Base-by-base conservation (phyloP, 768 basidiomycete species). In the Suillus weaverae region DNA sequence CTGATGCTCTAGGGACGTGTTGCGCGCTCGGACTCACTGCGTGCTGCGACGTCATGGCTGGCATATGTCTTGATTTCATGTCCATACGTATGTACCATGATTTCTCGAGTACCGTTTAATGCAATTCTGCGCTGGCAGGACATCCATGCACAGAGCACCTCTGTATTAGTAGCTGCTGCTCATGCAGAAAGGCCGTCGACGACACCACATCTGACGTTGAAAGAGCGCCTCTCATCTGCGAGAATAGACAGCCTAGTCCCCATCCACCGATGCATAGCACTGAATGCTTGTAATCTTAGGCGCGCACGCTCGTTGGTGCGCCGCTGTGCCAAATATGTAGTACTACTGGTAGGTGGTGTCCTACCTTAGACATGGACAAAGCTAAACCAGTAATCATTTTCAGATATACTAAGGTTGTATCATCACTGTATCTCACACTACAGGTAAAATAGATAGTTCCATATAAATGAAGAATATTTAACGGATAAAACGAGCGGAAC, bases 251-350 rank as follows among this genome's bases (percentile, higher is more conserved):
- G 7, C 74, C 73, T 16, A 6, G 38, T 1, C 50, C 70, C 5
- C 73, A 74, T 5, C 56, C 75, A 4, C 69, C 73, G 20, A 75
- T 76, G 75, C 66, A 26, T 39, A 66, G 48, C 38, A 48, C 44
- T 26, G 18, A 41, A 26, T 11, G 2, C 56, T 20, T 2, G 6
- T 43, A n/a, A 30, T 30, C 3, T 30, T 41, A 20, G 38, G 26
- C 57, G 11, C 18, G 3, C 35, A 22, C n/a, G 2, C 55, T 22
- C 14, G 55, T 30, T 57, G 22, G 8, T 39, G 48, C 26, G 20
- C 20, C 7, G 6, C 9, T 26, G 35, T 22, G 16, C 38, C 38
- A 32, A 32, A 50, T 7, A 16, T 16, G 22, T 30, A 30, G 39
- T n/a, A n/a, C n/a, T n/a, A n/a, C 18, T 59, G 30, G 57, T 59